These are phyloP conservation scores for Irpex sp. DNA, from an alignment of 1,284 basidiomycete species.

Conservation along the genomic window DNA sequence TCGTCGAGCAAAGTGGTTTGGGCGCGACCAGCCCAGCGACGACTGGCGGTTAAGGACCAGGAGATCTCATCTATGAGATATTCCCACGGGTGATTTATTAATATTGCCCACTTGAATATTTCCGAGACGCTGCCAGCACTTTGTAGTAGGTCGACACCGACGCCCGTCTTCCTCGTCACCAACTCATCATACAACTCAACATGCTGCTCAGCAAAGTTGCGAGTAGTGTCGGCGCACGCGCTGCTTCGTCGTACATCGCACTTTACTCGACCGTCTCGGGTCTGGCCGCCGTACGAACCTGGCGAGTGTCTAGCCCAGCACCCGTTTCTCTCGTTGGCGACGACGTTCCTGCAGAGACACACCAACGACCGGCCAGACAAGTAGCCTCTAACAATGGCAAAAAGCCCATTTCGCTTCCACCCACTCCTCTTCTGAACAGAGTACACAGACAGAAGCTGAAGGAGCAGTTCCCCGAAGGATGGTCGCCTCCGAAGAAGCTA, in stretches of 20 bases:
- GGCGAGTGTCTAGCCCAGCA: slow-evolving; percentile 45
- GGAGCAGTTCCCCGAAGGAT: slow-evolving; percentile 69
- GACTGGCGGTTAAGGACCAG: neutral
- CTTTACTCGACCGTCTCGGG: slow-evolving; percentile 26
- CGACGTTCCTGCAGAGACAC: slow-evolving; percentile 30
- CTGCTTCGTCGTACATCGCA: slow-evolving; percentile 17
- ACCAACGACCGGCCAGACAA: slow-evolving; percentile 7
- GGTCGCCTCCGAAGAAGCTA: slow-evolving; percentile 83
- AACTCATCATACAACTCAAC: neutral
- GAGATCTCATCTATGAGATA: neutral
- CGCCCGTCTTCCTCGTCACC: neutral
- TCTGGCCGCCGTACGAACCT: slow-evolving; percentile 27
- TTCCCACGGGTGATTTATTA: neutral
- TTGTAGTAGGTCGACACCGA: neutral
- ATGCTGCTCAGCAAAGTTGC: neutral
- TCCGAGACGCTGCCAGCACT: neutral
- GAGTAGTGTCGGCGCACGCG: neutral
- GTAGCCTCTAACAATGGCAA: neutral
- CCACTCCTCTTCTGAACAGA: slow-evolving; percentile 37
- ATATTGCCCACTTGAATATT: neutral
- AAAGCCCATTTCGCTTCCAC: neutral
- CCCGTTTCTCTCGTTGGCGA: slow-evolving; percentile 54
- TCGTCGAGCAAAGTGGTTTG: neutral
- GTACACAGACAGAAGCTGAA: slow-evolving; percentile 59
- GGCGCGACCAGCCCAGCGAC: neutral